A percentile compares a stretch with the other conserved stretches of the same genome.
These are phyloP conservation scores for Xylaria sp. DNA, from an alignment of 2,329 filamentous ascomycete species.

Conservation along the genomic window DNA sequence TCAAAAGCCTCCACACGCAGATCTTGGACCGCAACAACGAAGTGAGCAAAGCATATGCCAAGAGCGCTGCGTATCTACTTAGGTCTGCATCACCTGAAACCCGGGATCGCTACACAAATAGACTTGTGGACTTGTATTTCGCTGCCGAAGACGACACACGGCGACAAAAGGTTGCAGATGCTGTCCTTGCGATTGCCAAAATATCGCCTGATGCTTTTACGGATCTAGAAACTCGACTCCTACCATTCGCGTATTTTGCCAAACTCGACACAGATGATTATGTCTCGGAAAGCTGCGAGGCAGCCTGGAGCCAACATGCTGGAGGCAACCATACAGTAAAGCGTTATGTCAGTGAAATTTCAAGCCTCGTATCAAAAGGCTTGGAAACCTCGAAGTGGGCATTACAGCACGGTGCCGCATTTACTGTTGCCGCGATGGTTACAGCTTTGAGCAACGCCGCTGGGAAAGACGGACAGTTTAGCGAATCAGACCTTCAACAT, in stretches of 20 bases:
- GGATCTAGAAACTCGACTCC: constrained; percentile 75
- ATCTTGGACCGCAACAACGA: constrained; percentile 94
- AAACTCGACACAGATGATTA: constrained; percentile 87
- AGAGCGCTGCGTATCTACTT: constrained; percentile 85
- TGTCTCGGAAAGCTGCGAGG: constrained; percentile 80
- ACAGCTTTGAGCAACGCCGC: constrained; percentile 71
- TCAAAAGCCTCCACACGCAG: constrained; percentile 82
- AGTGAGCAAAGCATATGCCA: constrained; percentile 88
- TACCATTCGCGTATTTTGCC: constrained; percentile 90
- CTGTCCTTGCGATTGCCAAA: constrained; percentile 85
- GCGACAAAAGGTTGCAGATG: constrained; percentile 81
- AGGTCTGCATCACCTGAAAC: constrained; percentile 64
- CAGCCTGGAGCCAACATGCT: constrained; percentile 91
- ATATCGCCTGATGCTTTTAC: constrained; percentile 90
- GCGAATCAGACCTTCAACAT: constrained; percentile 66
- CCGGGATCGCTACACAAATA: constrained; percentile 62
- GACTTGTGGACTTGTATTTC: constrained; percentile 79
- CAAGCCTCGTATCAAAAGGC: constrained; percentile 71
- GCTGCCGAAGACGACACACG: constrained; percentile 79
- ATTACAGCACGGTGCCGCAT: constrained; percentile 87
- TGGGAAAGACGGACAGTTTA: constrained; percentile 68
- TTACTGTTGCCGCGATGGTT: constrained; percentile 80
- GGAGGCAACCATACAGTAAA: constrained; percentile 84
- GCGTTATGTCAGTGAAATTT: constrained; percentile 86
- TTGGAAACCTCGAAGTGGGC: constrained; percentile 88